Base-by-base conservation (phyloP, 257 asterid genomes). In the Nemophila menziesii region DNA sequence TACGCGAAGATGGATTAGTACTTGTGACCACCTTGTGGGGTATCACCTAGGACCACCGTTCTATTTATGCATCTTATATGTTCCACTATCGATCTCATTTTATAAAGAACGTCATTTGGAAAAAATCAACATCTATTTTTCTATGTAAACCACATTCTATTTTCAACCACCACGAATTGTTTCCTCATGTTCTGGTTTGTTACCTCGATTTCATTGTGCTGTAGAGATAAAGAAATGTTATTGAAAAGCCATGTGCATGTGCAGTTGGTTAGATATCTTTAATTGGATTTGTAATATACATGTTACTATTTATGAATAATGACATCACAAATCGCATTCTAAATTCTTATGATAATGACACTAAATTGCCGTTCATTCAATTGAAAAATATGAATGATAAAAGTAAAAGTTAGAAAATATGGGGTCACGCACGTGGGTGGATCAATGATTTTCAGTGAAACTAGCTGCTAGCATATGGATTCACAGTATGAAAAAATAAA, bases 1-100 rank as follows among this genome's bases (percentile, higher is more conserved):
- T 9, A 24, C 33, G 33, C 4, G 33, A 24, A 24, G 6, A 24
- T n/a, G n/a, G n/a, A n/a, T n/a, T n/a, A 24, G 6, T 9, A 24
- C 33, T 24, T 4, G 4, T 52, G 48, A 51, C 58, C 58, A 23
- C 19, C 47, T n/a, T 27, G 5, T 15, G 7, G 13, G 11, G 3
- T 44, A 11, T 44, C 33, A 16, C 33, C 16, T 15, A 23, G 22
- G 22, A 16, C 10, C 52, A 10, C 14, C 43, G 29, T 20, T n/a
- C 16, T 4, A 21, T 37, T 5, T 27, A 16, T 16, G 26, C 47
- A 40, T 51, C 33, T 4, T 24, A 24, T 24, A 24, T 24, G 4
- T 24, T 24, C 33, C 33, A n/a, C n/a, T 9, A 24, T 9, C 4
- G 6, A 24, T 24, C 33, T 24, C 33, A 24, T 24, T 29, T n/a